Percentiles rank a stretch among this genome's conserved stretches.
phyloP scores from a whole-genome alignment of 495 filamentous ascomycete species.

The Penicillium flavigenum region DNA sequence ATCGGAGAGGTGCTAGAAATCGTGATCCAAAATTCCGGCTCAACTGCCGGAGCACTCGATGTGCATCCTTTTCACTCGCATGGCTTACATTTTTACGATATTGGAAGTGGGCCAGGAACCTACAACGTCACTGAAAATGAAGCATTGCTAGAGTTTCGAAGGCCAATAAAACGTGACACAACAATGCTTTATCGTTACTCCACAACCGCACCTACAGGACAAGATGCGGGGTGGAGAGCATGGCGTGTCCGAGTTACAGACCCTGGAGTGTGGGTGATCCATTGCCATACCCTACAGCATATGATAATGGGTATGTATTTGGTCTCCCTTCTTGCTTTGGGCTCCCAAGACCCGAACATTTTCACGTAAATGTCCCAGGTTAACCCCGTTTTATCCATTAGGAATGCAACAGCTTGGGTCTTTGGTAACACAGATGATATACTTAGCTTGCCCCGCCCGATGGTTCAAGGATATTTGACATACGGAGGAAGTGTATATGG shows the following conservation, averaged over 20 bases:
- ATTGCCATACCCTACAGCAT: constrained; percentile 61
- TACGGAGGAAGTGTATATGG: too few species aligned
- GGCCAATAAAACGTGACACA: constrained; percentile 53
- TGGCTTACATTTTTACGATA: constrained; percentile 57
- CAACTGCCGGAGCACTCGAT: constrained; percentile 46
- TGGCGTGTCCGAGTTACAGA: constrained; percentile 54
- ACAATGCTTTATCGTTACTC: constrained; percentile 46
- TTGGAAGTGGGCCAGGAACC: constrained; percentile 56
- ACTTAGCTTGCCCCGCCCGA: too few species aligned
- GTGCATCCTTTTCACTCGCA: constrained; percentile 62
- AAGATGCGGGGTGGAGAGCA: constrained; percentile 55
- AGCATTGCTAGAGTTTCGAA: constrained; percentile 39
- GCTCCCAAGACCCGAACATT: too few species aligned
- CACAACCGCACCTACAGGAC: constrained; percentile 32
- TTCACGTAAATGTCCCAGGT: too few species aligned
- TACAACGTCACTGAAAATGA: constrained; percentile 57
- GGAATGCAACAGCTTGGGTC: too few species aligned
- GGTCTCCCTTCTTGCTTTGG: too few species aligned
- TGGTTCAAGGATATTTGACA: too few species aligned
- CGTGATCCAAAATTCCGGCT: constrained; percentile 53
- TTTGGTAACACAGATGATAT: too few species aligned
- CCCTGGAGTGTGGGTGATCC: constrained; percentile 62
- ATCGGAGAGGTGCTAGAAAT: constrained; percentile 64
- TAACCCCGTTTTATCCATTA: too few species aligned
- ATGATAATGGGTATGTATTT: constrained; percentile 55